phyloP scores from a whole-genome alignment of 139 green algal genomes.

The Auxenochlorella protothecoides region DNA sequence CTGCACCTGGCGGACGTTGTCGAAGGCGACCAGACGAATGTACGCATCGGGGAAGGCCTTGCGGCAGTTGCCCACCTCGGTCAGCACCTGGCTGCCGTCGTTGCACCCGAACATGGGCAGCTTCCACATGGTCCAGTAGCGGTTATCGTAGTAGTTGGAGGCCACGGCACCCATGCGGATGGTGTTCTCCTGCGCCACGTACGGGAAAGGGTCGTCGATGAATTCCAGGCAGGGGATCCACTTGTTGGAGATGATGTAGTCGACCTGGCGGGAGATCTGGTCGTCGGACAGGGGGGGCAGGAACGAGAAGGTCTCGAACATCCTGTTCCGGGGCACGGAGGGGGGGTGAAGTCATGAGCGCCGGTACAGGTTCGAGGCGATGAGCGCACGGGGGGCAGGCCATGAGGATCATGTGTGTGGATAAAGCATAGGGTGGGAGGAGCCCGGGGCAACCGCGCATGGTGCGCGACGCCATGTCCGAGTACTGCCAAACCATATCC shows the following conservation, averaged over 20 bases:
- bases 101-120: constrained; percentile 99
- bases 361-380: too few species aligned
- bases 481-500: too few species aligned
- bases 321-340: constrained; percentile 37
- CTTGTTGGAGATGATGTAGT: constrained; percentile 90
- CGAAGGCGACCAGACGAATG: constrained; percentile 80
- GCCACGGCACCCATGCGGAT: constrained; percentile 51
- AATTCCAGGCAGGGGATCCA: constrained; percentile 91
- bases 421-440: too few species aligned
- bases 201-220: constrained; percentile 57
- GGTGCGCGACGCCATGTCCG: too few species aligned
- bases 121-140: constrained; percentile 99
- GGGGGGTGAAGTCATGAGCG: background rate
- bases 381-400: too few species aligned
- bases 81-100: constrained; percentile 80
- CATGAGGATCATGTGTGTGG: too few species aligned
- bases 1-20: constrained; percentile 69
- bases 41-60: constrained; percentile 85
- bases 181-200: constrained; percentile 47
- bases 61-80: constrained; percentile 72
- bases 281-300: constrained; percentile 85
- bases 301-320: constrained; percentile 99
- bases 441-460: too few species aligned
- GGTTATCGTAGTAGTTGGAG: constrained; percentile 71
- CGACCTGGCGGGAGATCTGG: constrained; percentile 86